phyloP scores from a whole-genome alignment of 1,139 yeast species.

The Magnusiomyces magnusii region DNA sequence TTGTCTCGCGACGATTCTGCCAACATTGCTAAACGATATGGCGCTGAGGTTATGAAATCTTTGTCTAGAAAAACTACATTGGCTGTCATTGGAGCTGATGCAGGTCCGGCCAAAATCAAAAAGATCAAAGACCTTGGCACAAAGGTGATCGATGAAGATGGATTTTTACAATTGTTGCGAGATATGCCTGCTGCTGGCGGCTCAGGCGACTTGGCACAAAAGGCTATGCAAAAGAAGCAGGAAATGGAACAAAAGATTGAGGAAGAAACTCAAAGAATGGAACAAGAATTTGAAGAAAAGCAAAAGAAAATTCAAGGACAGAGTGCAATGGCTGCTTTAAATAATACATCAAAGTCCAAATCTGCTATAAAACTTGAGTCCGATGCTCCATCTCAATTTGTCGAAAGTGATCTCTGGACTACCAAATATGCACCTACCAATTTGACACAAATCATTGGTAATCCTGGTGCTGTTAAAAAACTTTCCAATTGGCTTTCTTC shows the following conservation, averaged over 20 bases:
- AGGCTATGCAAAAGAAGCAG: constrained; percentile 60
- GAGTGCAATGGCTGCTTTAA: constrained; percentile 8
- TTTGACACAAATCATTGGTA: constrained; percentile 79
- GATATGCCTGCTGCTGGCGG: constrained; percentile 96
- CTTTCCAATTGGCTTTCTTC: constrained; percentile 65
- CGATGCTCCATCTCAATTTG: not conserved
- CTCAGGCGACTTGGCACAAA: constrained; percentile 63
- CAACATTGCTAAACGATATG: constrained; percentile 70
- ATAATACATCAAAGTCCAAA: constrained; percentile 4
- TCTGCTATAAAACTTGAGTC: constrained; percentile 2
- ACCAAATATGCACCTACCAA: constrained; percentile 82
- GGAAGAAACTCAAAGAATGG: constrained; percentile 43
- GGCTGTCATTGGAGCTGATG: constrained; percentile 91
- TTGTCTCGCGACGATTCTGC: constrained; percentile 73
- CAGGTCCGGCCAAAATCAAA: constrained; percentile 91
- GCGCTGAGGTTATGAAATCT: constrained; percentile 89
- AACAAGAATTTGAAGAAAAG: constrained; percentile 32
- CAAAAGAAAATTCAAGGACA: constrained; percentile 25
- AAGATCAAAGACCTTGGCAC: constrained; percentile 65
- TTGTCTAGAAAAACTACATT: constrained; percentile 80
- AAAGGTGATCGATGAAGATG: constrained; percentile 81
- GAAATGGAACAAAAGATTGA: constrained; percentile 51
- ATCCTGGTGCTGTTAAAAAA: constrained; percentile 64
- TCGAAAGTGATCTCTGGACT: constrained; percentile 57
- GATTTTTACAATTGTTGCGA: constrained; percentile 63